A percentile compares a stretch with the other conserved stretches of the same genome.
These are phyloP conservation scores for Solanum clarkiae DNA, from an alignment of 257 asterid species.

Conservation along the genomic window DNA sequence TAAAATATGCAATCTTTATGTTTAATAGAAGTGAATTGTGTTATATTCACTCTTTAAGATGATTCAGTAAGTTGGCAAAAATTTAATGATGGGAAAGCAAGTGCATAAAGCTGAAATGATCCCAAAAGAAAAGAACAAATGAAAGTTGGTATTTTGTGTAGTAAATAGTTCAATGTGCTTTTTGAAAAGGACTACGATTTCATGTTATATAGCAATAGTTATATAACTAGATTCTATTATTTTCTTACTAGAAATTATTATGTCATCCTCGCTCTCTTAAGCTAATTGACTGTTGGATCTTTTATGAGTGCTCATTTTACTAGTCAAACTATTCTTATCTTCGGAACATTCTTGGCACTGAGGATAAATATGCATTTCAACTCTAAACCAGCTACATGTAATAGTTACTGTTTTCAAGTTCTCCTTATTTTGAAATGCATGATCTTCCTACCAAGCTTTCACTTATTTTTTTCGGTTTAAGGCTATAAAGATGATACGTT, in stretches of 20 bases:
- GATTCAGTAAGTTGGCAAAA: background rate
- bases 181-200: background rate
- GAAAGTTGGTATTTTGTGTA: background rate
- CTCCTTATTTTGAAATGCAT: background rate
- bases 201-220: background rate
- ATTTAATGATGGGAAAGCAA: background rate
- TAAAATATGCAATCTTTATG: background rate
- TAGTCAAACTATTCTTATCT: background rate
- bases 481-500: background rate
- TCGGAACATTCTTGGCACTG: background rate
- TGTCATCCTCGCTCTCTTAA: background rate
- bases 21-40: background rate
- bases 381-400: background rate
- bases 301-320: background rate
- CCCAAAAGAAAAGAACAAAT: too few relatives aligned
- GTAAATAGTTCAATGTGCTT: background rate
- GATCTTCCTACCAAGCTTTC: background rate
- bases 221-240: background rate
- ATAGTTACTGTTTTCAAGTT: background rate
- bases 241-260: background rate
- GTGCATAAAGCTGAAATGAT: background rate
- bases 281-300: background rate
- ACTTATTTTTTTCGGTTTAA: background rate
- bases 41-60: background rate
- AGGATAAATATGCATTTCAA: background rate